phyloP scores from a whole-genome alignment of 2,329 filamentous ascomycete genomes.

The Chlorencoelia australis region DNA sequence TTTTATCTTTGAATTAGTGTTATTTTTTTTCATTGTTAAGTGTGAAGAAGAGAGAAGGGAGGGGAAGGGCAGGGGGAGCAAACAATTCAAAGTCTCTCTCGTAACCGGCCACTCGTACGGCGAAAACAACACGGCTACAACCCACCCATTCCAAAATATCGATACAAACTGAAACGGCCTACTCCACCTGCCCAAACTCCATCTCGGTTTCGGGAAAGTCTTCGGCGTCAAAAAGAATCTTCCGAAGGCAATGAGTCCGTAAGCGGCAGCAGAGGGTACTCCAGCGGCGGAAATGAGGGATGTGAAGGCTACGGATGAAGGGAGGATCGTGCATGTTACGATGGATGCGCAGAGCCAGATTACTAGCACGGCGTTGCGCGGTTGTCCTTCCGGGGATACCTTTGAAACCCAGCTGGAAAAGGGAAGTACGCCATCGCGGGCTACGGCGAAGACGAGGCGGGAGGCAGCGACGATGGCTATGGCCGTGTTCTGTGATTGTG shows the following conservation, averaged over 20 bases:
- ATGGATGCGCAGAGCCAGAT: constrained; percentile 8
- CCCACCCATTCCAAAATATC: constrained; percentile 12
- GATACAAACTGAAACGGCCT: constrained; percentile 7
- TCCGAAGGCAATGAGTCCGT: constrained; percentile 10
- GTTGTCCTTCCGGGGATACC: constrained; percentile 9
- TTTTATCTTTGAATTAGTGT: no score
- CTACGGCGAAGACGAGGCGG: constrained; percentile 11
- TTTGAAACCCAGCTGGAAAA: constrained; percentile 6
- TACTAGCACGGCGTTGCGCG: constrained; percentile 10
- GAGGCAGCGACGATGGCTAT: constrained; percentile 11
- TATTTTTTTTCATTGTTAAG: no score
- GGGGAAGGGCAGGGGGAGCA: background rate
- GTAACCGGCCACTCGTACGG: constrained; percentile 6
- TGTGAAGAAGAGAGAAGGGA: background rate
- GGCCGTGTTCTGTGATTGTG: constrained; percentile 7
- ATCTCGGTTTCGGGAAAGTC: constrained; percentile 8
- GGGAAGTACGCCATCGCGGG: constrained; percentile 11
- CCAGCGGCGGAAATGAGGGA: constrained; percentile 10
- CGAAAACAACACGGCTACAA: constrained; percentile 9
- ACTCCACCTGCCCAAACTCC: constrained; percentile 9
- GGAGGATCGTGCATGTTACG: constrained; percentile 10
- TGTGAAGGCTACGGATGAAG: constrained; percentile 10
- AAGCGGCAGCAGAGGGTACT: constrained; percentile 10
- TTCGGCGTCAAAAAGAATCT: constrained; percentile 10
- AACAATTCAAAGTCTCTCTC: constrained; percentile 4